Evolutionary conservation across 169 alveolate species (phyloP), one percentile per base, ranked within the genome.

Genomic region (Besnoitia besnoiti): DNA sequence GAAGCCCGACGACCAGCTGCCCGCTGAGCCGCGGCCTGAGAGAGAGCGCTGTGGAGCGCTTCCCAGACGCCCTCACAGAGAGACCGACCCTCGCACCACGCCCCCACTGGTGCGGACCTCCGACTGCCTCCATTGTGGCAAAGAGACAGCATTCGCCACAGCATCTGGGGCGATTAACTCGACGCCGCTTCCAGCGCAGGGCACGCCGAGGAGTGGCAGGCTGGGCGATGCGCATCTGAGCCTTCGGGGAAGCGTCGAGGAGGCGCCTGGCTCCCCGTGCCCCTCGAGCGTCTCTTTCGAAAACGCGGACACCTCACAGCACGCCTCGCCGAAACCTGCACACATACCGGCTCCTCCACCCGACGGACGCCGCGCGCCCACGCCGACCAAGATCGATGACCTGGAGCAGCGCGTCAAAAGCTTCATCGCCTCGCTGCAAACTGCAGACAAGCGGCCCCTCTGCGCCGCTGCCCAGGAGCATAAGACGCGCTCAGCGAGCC

Each of bases 401-500:
- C 87, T 77, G 5, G 87, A 77, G 87, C 37, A 40, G 40, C 87
- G 87, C 87, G 87, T 77, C 61, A 19, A 39, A 35, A 3, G 30
- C 35, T 77, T 77, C 55, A 19, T 77, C 35, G 37, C 27, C 40
- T 77, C 87, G 3, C 61, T 42, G 59, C 87, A 77, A 27, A 5
- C 1, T 24, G 10, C 87, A 0, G 59, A 40, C 61, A 37, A 77
- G 61, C 87, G 19, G 61, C 61, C 50, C 14, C 12, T 73, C 8
- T 1, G 47, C 0, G 80, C 39, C 7, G n/a, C 12, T 8, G 39
- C 44, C 12, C 7, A 37, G n/a, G 80, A 67, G 21, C 4, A 21
- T 16, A 16, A 42, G 80, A 14, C 39, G 44, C 80, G 46, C 12
- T 35, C 80, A n/a, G 42, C 80, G 4, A n/a, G 44, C 44, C 12